phyloP scores from a whole-genome alignment of 176 grass and related monocot genomes.

The Coix lacrymajobi region DNA sequence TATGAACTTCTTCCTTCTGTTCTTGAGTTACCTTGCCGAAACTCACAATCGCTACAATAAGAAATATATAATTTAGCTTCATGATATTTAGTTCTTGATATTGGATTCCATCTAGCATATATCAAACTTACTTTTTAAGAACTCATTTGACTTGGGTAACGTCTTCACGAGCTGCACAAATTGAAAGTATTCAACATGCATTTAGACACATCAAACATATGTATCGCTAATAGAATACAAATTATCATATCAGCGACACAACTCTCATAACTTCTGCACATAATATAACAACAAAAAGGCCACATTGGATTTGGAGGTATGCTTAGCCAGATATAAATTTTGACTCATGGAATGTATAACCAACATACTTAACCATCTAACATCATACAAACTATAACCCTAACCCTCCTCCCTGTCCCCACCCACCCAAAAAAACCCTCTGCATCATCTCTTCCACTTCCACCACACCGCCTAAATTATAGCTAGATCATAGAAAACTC shows the following conservation, averaged over 20 bases:
- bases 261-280: not conserved
- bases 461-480: not conserved
- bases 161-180: constrained; percentile 67
- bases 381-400: not conserved
- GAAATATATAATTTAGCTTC: constrained; percentile 5
- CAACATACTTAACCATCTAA: not conserved
- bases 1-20: constrained; percentile 67
- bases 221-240: constrained; percentile 9
- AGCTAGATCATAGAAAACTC: not conserved
- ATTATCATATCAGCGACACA: not conserved
- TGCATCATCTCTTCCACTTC: not conserved
- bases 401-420: not conserved
- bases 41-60: constrained; percentile 66
- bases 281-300: constrained; percentile 24
- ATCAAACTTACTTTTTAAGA: constrained; percentile 70
- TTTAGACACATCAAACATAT: constrained; percentile 1
- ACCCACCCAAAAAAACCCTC: not conserved
- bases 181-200: constrained; percentile 17
- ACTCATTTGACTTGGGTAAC: constrained; percentile 58
- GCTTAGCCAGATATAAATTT: not conserved
- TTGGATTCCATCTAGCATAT: constrained; percentile 32
- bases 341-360: not conserved
- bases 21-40: constrained; percentile 60
- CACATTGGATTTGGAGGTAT: not conserved
- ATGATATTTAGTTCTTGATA: not conserved